Percentiles rank a stretch among this genome's conserved stretches.
Evolutionary conservation across 2,329 filamentous ascomycete genomes (phyloP).

Genomic region (Penicillium sp.): DNA sequence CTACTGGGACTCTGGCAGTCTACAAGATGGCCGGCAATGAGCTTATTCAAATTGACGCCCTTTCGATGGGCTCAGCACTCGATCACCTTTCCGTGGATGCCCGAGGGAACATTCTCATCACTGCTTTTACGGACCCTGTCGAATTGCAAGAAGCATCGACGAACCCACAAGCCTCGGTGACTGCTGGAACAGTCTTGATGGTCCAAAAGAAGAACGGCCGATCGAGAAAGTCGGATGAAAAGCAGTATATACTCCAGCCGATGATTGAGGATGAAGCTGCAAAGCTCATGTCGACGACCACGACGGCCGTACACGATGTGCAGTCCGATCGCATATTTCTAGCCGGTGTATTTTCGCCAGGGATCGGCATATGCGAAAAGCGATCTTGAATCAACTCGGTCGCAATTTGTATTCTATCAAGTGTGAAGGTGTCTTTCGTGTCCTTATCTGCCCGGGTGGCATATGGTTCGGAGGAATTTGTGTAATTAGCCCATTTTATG

Average conservation of each 20-base stretch:
- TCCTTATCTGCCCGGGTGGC: background rate
- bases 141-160: constrained; percentile 6
- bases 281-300: constrained; percentile 12
- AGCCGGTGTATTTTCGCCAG: constrained; percentile 6
- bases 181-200: constrained; percentile 5
- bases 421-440: background rate
- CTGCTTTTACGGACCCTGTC: constrained; percentile 8
- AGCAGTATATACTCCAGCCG: constrained; percentile 2
- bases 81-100: constrained; percentile 11
- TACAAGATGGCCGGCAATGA: constrained; percentile 1
- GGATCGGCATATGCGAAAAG: constrained; percentile 9
- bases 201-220: background rate
- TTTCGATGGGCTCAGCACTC: constrained; percentile 1
- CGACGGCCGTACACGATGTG: constrained; percentile 8
- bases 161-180: background rate
- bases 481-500: background rate
- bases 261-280: constrained; percentile 9
- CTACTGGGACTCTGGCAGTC: constrained; percentile 1
- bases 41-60: background rate
- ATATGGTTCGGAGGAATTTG: background rate
- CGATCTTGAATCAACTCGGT: background rate
- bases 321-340: constrained; percentile 10
- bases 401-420: background rate
- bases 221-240: background rate
- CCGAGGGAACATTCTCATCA: constrained; percentile 8